phyloP scores from a whole-genome alignment of 2,329 filamentous ascomycete genomes.

The Fusarium hainanense region DNA sequence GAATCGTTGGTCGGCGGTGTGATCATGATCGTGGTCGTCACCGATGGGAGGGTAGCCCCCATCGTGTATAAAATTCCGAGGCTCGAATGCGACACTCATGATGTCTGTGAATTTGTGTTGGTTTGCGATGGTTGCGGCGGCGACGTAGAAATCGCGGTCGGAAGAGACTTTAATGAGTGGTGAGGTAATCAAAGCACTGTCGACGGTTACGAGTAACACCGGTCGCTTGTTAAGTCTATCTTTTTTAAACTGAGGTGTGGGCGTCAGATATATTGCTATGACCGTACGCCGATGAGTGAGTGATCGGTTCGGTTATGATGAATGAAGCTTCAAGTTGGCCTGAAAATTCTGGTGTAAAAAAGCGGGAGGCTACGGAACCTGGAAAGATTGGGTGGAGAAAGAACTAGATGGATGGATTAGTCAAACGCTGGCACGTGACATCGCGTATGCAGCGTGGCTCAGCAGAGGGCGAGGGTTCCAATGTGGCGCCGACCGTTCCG shows the following conservation, averaged over 20 bases:
- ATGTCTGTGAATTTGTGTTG: slow-evolving; percentile 39
- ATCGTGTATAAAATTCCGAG: slow-evolving; percentile 61
- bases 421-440: slow-evolving; percentile 48
- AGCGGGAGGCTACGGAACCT: slow-evolving; percentile 43
- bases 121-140: slow-evolving; percentile 13
- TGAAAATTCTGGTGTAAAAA: slow-evolving; percentile 52
- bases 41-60: slow-evolving; percentile 60
- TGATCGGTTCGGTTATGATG: slow-evolving; percentile 31
- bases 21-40: slow-evolving; percentile 58
- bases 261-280: slow-evolving; percentile 7
- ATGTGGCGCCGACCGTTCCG: slow-evolving; percentile 43
- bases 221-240: neutral
- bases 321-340: slow-evolving; percentile 43
- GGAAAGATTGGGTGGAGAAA: slow-evolving; percentile 30
- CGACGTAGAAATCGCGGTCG: slow-evolving; percentile 32
- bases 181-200: slow-evolving; percentile 19
- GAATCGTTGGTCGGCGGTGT: slow-evolving; percentile 55
- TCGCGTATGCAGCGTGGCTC: slow-evolving; percentile 40
- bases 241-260: neutral
- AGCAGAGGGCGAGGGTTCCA: slow-evolving; percentile 15
- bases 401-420: slow-evolving; percentile 46
- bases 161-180: slow-evolving; percentile 15
- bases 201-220: neutral
- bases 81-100: slow-evolving; percentile 66
- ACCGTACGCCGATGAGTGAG: slow-evolving; percentile 24